A percentile compares a stretch with the other conserved stretches of the same genome.
phyloP scores from a whole-genome alignment of 129 eudicot genomes.

The Mikania micrantha region DNA sequence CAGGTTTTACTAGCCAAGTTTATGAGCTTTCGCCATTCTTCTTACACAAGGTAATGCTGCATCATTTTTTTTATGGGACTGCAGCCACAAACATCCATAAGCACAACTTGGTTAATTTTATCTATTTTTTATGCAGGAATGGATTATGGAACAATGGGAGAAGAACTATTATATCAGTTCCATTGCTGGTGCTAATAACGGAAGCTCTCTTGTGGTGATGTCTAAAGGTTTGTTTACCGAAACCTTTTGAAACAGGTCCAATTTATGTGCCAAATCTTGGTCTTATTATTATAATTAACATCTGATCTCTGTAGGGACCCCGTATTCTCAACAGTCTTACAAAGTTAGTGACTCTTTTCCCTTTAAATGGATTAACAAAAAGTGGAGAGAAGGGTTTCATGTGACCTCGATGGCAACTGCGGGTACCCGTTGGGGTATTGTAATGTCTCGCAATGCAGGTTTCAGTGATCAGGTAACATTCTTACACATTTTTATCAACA shows the following conservation, averaged over 20 bases:
- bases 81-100: not conserved
- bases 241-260: not conserved
- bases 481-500: not conserved
- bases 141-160: conserved; percentile 98
- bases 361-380: conserved; percentile 85
- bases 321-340: conserved; percentile 70
- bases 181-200: conserved; percentile 76
- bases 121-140: conserved; percentile 38
- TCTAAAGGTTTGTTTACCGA: conserved; percentile 51
- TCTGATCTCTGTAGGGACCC: conserved; percentile 45
- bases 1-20: conserved; percentile 66
- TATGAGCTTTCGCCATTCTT: conserved; percentile 69
- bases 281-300: not conserved
- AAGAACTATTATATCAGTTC: conserved; percentile 72
- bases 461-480: conserved; percentile 64
- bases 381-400: conserved; percentile 83
- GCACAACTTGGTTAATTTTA: not conserved
- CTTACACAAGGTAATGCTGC: conserved; percentile 59
- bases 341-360: conserved; percentile 86
- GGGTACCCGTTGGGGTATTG: conserved; percentile 78
- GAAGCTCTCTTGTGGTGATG: conserved; percentile 88
- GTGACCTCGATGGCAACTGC: conserved; percentile 93
- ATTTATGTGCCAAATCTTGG: not conserved
- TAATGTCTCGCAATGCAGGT: conserved; percentile 88
- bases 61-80: not conserved